Evolutionary conservation across 2,329 filamentous ascomycete genomes (phyloP).

Genomic region (Elsinoe perseae): DNA sequence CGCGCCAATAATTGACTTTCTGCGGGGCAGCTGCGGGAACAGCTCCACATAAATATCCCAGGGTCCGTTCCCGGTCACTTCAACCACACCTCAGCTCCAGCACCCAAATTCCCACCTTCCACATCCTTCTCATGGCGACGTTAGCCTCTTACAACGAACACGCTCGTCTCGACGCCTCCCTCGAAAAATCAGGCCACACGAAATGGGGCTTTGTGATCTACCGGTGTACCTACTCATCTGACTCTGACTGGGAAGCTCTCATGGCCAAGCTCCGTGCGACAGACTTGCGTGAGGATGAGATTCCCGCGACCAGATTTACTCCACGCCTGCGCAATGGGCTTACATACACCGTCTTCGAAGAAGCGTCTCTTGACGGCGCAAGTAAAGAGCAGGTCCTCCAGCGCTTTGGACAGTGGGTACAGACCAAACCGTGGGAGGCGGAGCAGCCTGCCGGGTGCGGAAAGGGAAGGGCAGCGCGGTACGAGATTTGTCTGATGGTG

Average conservation of each 20-base stretch:
- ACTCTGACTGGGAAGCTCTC: conserved; percentile 19
- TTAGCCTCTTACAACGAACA: neutral
- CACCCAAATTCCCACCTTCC: too few species aligned
- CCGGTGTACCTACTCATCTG: conserved; percentile 18
- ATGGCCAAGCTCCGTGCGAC: conserved; percentile 13
- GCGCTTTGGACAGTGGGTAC: conserved; percentile 18
- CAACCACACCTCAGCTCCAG: too few species aligned
- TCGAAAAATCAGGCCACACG: conserved; percentile 8
- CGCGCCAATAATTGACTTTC: too few species aligned
- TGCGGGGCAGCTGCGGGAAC: too few species aligned
- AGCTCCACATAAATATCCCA: too few species aligned
- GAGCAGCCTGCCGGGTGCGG: neutral
- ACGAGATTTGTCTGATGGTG: neutral
- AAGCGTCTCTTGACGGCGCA: conserved; percentile 17
- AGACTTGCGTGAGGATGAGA: neutral
- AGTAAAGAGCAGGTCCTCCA: conserved; percentile 9
- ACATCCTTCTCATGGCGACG: neutral
- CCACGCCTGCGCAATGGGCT: conserved; percentile 16
- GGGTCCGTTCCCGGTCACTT: too few species aligned
- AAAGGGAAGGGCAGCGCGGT: neutral
- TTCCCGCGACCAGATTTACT: conserved; percentile 14
- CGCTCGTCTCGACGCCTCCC: neutral
- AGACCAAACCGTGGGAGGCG: neutral
- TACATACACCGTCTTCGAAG: conserved; percentile 18
- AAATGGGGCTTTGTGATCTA: conserved; percentile 22